phyloP scores from a whole-genome alignment of 2,329 filamentous ascomycete genomes.

The Cordyceps tenuipes region DNA sequence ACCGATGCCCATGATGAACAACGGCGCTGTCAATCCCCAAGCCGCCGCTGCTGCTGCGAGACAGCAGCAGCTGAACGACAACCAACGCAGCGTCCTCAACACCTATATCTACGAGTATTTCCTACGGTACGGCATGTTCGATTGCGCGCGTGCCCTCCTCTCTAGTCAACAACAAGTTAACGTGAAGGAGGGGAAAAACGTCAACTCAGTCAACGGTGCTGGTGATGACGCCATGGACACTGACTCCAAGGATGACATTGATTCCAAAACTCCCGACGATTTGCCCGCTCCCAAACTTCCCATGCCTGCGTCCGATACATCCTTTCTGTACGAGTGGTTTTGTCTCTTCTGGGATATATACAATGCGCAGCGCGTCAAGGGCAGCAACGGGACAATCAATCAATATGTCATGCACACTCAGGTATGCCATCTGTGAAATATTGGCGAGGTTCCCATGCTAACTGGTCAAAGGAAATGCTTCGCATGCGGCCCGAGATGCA shows the following conservation, averaged over 20 bases:
- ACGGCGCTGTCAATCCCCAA: constrained; percentile 34
- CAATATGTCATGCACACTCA: constrained; percentile 78
- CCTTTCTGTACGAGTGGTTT: constrained; percentile 97
- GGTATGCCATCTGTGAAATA: constrained; percentile 43
- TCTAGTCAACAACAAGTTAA: constrained; percentile 59
- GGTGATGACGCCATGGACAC: constrained; percentile 72
- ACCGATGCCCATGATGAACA: constrained; percentile 61
- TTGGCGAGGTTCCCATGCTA: constrained; percentile 53
- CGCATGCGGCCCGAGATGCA: constrained; percentile 59
- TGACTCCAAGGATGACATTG: constrained; percentile 71
- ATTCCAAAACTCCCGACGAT: constrained; percentile 67
- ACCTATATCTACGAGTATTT: constrained; percentile 93
- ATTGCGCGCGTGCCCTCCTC: constrained; percentile 70
- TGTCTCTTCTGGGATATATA: constrained; percentile 96
- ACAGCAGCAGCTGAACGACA: constrained; percentile 36
- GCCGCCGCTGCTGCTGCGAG: constrained; percentile 23
- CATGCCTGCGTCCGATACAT: constrained; percentile 56
- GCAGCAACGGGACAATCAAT: constrained; percentile 49
- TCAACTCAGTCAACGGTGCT: constrained; percentile 59
- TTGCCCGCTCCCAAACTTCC: constrained; percentile 68
- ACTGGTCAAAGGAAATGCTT: constrained; percentile 67
- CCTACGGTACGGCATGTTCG: constrained; percentile 73
- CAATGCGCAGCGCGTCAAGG: constrained; percentile 67
- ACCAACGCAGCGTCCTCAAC: constrained; percentile 56
- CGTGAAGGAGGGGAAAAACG: constrained; percentile 61